phyloP scores from a whole-genome alignment of 441 rosid species.

The Metrosideros polymorpha region DNA sequence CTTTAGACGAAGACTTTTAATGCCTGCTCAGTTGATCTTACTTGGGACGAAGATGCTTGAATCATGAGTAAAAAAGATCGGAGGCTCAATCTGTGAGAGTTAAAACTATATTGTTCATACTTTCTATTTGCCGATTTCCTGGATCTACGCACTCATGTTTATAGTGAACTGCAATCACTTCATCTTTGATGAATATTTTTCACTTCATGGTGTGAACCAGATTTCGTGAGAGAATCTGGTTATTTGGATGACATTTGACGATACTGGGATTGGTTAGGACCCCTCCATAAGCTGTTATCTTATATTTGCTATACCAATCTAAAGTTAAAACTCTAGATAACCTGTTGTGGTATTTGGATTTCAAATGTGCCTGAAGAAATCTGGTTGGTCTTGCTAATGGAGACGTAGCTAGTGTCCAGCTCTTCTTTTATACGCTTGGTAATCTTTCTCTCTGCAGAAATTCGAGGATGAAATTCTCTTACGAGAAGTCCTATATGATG shows the following conservation, averaged over 20 bases:
- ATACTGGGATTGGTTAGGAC: not conserved
- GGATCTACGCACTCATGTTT: not conserved
- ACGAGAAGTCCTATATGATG: constrained; percentile 33
- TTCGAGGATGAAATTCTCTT: constrained; percentile 40
- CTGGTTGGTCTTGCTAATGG: not conserved
- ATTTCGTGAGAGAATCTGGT: not conserved
- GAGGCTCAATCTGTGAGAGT: not conserved
- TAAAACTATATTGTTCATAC: not conserved
- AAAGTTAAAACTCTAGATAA: not conserved
- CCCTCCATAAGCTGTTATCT: not conserved
- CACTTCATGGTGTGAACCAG: not conserved
- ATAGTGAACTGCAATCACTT: not conserved
- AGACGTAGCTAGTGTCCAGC: not conserved
- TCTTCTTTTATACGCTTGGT: not conserved
- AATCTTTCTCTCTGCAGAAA: constrained; percentile 25
- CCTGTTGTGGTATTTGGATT: not conserved
- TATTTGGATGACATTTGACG: not conserved
- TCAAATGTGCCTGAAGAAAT: not conserved
- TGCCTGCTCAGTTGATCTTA: not conserved
- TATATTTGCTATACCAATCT: not conserved
- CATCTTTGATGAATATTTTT: not conserved
- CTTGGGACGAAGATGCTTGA: not conserved
- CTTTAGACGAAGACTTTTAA: not conserved
- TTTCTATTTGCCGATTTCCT: not conserved
- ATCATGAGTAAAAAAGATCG: not conserved